Percentiles rank a stretch among this genome's conserved stretches.
These are phyloP conservation scores for Cucumis melo DNA, from an alignment of 306 rosid species.

Conservation along the genomic window DNA sequence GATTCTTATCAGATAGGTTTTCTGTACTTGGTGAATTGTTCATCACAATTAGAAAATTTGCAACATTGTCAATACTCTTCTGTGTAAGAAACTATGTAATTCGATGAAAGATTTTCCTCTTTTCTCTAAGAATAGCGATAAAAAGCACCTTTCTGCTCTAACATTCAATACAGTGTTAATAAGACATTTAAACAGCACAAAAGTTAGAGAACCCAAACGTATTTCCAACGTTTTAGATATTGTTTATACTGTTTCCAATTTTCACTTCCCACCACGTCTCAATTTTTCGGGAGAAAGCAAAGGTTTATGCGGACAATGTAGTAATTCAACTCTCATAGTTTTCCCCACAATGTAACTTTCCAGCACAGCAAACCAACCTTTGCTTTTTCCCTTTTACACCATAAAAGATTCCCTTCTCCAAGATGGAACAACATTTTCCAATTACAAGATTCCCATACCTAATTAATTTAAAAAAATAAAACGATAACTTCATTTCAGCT, in stretches of 20 bases:
- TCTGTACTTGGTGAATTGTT: neutral
- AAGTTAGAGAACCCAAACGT: neutral
- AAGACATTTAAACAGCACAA: neutral
- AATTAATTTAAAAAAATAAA: neutral
- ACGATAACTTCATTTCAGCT: neutral
- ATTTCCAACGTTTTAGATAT: neutral
- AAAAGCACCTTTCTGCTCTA: neutral
- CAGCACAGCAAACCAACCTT: neutral
- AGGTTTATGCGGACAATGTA: neutral
- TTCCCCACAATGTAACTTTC: neutral
- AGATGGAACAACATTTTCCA: neutral
- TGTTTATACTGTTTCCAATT: neutral
- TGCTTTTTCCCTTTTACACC: neutral
- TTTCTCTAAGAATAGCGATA: neutral
- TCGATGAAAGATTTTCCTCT: neutral
- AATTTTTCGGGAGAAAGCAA: neutral
- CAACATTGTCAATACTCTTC: neutral
- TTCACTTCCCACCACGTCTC: neutral
- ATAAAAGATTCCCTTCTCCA: neutral
- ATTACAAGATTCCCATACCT: neutral
- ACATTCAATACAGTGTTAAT: neutral
- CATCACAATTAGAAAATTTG: constrained; percentile 1
- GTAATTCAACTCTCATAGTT: neutral
- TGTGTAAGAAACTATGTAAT: neutral
- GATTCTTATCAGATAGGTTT: neutral